phyloP scores from a whole-genome alignment of 306 rosid species.

The Ochetophila trinervis region DNA sequence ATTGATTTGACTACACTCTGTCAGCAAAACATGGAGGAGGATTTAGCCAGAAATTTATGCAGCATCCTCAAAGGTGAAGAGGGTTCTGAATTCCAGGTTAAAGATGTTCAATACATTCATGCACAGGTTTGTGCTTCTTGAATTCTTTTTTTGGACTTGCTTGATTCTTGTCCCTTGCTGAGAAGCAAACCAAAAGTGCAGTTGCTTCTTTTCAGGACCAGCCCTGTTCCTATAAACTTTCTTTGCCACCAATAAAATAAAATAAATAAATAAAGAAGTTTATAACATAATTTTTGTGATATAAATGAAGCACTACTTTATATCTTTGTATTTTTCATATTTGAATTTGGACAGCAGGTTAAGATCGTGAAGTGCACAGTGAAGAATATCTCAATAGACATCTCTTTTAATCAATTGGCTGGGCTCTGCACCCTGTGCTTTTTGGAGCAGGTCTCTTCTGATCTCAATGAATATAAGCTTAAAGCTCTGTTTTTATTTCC shows the following conservation, averaged over 20 bases:
- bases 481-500: neutral
- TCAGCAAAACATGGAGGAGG: conserved; percentile 40
- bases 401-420: conserved; percentile 66
- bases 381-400: conserved; percentile 52
- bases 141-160: neutral
- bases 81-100: conserved; percentile 32
- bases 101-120: conserved; percentile 41
- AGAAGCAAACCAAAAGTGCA: too few relatives aligned
- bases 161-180: neutral
- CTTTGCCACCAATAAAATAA: neutral
- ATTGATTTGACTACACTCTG: conserved; percentile 60
- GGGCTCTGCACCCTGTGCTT: conserved; percentile 58
- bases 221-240: neutral
- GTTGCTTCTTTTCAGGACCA: neutral
- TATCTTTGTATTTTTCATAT: conserved; percentile 8
- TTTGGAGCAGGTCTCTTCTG: conserved; percentile 56
- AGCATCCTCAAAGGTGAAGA: conserved; percentile 28
- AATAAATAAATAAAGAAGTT: conserved; percentile 8
- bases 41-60: conserved; percentile 41
- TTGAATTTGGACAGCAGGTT: conserved; percentile 49
- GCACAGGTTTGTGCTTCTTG: conserved; percentile 48
- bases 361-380: conserved; percentile 58
- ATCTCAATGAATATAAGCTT: conserved; percentile 9
- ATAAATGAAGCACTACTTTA: conserved; percentile 7
- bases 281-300: conserved; percentile 2